Evolutionary conservation across 2,329 filamentous ascomycete genomes (phyloP), one percentile per base, ranked within the genome.

Genomic region (Xylaria sp.): DNA sequence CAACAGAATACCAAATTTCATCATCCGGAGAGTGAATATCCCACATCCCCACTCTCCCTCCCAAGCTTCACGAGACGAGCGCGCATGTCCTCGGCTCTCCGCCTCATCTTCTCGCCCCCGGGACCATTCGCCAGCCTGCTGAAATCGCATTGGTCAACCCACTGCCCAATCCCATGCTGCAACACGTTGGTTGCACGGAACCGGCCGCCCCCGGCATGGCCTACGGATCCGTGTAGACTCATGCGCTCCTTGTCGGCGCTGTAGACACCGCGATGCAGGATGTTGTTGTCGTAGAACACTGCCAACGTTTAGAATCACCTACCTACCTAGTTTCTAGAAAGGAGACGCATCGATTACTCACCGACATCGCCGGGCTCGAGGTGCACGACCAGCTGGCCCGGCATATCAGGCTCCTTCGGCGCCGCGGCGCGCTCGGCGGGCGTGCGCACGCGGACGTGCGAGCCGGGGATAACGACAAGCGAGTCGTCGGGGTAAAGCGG

Each of bases 221-320:
- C 91, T 55, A 92, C 91, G 64, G 88, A 91, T 6, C 91, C 91
- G 79, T 93, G 91, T 75, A 93, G 80, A 69, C 91, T 93, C 84
- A 91, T 86, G 27, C 92, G 82, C 80, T 93, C 90, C 73, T 82
- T 86, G 1, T 47, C 74, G 13, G 81, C 80, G 71, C 85, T 82
- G 78, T 93, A 94, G 32, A 88, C 87, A 1, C 91, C 92, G 3
- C 91, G 83, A 76, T 93, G 92, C 71, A 97, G 79, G 71, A 97
- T 97, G 79, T 97, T 97, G 77, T 94, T 97, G 79, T 97, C 90
- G 78, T 97, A 97, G 75, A 97, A 97, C 50, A 92, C 92, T 58
- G 23, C 3, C 6, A 12, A 29, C 18, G 0, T 5, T 44, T 5
- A 44, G 37, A 29, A 21, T 29, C 10, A 35, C 8, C 2, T 5